Evolutionary conservation across 2,329 filamentous ascomycete genomes (phyloP).

Genomic region (Fusarium phyllophilum): DNA sequence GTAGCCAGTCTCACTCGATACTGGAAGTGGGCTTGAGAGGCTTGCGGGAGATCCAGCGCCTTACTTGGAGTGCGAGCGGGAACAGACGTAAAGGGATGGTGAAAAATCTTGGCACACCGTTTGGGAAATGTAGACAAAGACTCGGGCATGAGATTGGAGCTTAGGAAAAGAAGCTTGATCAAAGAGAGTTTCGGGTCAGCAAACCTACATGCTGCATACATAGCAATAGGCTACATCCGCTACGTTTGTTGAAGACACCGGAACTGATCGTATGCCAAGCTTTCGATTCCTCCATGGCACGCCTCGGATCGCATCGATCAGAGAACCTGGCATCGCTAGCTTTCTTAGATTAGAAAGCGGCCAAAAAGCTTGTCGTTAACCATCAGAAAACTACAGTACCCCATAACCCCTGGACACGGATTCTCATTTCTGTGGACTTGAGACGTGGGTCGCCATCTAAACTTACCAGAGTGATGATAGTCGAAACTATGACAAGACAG

Average conservation of each 20-base stretch:
- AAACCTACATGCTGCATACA: not conserved
- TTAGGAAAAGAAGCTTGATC: conserved; percentile 7
- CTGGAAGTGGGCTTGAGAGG: conserved; percentile 8
- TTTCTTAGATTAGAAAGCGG: not conserved
- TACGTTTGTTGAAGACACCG: not conserved
- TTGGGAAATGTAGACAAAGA: not conserved
- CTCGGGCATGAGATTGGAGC: not conserved
- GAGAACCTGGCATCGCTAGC: conserved; percentile 8
- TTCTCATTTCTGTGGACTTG: conserved; percentile 14
- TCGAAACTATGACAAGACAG: conserved; percentile 4
- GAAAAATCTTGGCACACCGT: conserved; percentile 1
- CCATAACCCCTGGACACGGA: not conserved
- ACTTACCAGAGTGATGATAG: not conserved
- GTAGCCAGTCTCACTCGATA: not conserved
- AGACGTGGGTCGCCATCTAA: conserved; percentile 17
- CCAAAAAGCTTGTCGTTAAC: conserved; percentile 34
- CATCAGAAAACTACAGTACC: not conserved
- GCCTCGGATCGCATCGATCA: conserved; percentile 19
- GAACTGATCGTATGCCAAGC: conserved; percentile 17
- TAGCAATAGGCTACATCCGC: not conserved
- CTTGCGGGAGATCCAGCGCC: conserved; percentile 23
- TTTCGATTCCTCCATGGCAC: conserved; percentile 8
- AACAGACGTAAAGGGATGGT: conserved; percentile 3
- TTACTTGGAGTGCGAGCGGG: conserved; percentile 12
- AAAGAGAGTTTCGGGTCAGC: not conserved